Base-by-base conservation (phyloP, 345 rosid genomes). In the Hypericum androsaemum region DNA sequence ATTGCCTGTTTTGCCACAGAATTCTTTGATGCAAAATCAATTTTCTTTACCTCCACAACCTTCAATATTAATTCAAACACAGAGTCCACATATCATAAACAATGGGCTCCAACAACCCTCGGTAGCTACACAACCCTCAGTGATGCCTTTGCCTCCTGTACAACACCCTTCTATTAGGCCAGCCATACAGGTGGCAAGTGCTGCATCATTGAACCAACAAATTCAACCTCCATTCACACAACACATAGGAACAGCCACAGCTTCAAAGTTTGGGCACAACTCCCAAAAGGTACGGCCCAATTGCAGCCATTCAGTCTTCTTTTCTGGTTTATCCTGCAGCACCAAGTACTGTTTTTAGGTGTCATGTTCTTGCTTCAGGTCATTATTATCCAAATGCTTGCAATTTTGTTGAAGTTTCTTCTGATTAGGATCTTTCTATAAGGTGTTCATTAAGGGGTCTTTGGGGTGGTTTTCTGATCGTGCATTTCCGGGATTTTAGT, bases 261-360 rank as follows among this genome's bases (percentile, higher is more conserved):
- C 52, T 60, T 28, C 76, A 63, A 46, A 70, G 64, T 38, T 47
- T 67, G 22, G 72, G 76, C 71, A 68, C 44, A 36, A 63, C 58
- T 60, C 58, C 43, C 74, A 42, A 73, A 54, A 77, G 39, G 68
- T 59, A 71, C 71, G 61, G 71, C 59, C 43, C 65, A 71, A 59
- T 48, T 70, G 63, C 77, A 53, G 60, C 43, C 55, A 58, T 73
- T 62, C 54, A 63, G 63, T 63, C 71, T 78, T n/a, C 69, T 59
- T 64, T 56, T 44, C 12, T 62, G 41, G 39, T 80, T 73, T 65
- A 47, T 71, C n/a, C n/a, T n/a, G n/a, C n/a, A 7, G 40, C 68
- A 47, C 41, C 76, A 43, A 82, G 71, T 63, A 38, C 65, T 53
- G 66, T 62, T 53, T 62, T 67, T 59, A 77, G 86, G 94, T 80